Evolutionary conservation across 1,139 yeast species (phyloP), one percentile per base, ranked within the genome.

Genomic region (Debaryomyces sp.): DNA sequence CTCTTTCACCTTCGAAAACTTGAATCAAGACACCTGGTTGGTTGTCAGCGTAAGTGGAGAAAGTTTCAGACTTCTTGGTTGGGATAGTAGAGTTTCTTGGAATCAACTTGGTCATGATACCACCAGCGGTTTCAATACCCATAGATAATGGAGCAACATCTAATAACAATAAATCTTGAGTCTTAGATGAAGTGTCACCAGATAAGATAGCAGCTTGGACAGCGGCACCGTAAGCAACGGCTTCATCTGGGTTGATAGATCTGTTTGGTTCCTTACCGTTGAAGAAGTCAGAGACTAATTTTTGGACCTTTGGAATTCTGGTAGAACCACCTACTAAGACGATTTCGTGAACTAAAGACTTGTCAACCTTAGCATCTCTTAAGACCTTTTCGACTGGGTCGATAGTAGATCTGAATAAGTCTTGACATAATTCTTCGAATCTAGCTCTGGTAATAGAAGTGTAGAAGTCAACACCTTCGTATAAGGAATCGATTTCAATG

Each of bases 301-400:
- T 90, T 82, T 92, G 97, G 71, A 92, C 89, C 85, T 90, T 90
- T 82, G 98, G 98, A 81, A 92, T 92, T 88, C 98, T 91, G 75
- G 98, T 92, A 61, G 98, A 92, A 84, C 98, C 98, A 86, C 98
- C 98, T 65, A 92, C 98, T 62, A 92, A 83, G 71, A 92, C 98
- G 74, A 92, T 90, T 80, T 92, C 97, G 73, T 92, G 86, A 64
- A 92, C 94, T 63, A 81, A 81, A 54, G 92, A 77, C 86, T 91
- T 92, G 76, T 88, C 82, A 66, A 90, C 81, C 83, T 89, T 89
- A 65, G 97, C 86, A 74, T 92, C 98, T 80, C 88, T 89, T 77
- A 92, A 84, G 66, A 92, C 98, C 82, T 90, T 91, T 82, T 91
- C 97, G 71, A 92, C 97, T 67, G 98, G 98, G 65, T 89, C 96